Base-by-base conservation (phyloP, 495 filamentous ascomycete genomes). In the Talaromyces proteolyticus region DNA sequence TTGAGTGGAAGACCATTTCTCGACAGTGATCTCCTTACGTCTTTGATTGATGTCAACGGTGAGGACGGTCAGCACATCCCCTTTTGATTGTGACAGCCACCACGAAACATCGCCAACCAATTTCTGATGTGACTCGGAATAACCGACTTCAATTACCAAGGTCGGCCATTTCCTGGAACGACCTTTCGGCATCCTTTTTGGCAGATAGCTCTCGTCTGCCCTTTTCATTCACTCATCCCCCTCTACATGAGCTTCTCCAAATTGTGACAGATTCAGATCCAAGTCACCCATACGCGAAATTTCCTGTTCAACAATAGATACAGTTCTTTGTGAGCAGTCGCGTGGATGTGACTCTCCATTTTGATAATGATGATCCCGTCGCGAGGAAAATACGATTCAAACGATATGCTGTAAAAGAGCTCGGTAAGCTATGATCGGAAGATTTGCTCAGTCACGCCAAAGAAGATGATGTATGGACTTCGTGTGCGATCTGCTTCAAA, bases 11-110 rank as follows among this genome's bases (percentile, higher is more conserved):
- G 18, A 22, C 88, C 84, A 94, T 25, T 76, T 73, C 53, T 90
- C 86, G 47, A 93, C 82, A 52, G 88, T 84, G 42, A 73, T 72
- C 55, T 82, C 85, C 64, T 87, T 85, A 75, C 88, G 91, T 67
- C 86, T 87, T 69, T 88, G 88, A 73, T 85, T 82, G 71, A 92
- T 84, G 58, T 80, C 79, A 17, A 52, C 20, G 3, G 42, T 44
- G 16, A 52, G 12, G 3, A 43, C 21, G 20, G 21, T 52, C 23
- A 25, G 44, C 22, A 22, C 19, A 21, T 52, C 41, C 16, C 49
- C 41, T 19, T 52, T 42, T 17, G 39, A 26, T 19, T 18, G 21
- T 21, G 40, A 3, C 3, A 52, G 23, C 49, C 49, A 52, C 39
- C 40, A 52, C 8, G 40, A 17, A 44, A 38, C 41, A 24, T 52